Conservation (phyloP, 2,329 filamentous ascomycete genomes). For the Zelopaecilomyces penicillatus region DNA sequence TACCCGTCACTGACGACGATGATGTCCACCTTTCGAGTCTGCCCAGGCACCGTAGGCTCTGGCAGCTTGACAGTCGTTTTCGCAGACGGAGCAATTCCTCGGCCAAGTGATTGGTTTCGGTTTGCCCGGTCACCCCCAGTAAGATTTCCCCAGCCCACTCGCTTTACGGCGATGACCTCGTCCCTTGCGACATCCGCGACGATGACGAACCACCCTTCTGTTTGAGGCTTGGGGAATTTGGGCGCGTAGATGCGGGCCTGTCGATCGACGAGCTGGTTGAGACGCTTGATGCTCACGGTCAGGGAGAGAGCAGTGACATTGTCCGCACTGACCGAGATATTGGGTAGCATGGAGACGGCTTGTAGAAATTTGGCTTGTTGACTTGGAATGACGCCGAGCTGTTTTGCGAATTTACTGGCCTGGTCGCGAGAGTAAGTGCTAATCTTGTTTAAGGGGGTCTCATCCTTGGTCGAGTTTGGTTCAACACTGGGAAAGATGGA, state of each 20-base stretch:
- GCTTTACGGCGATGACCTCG: conserved; percentile 78
- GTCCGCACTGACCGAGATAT: conserved; percentile 54
- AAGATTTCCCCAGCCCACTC: conserved; percentile 59
- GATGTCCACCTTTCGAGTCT: conserved; percentile 60
- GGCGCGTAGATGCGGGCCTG: conserved; percentile 79
- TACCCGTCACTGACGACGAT: conserved; percentile 82
- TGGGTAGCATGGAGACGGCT: conserved; percentile 58
- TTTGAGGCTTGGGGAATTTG: conserved; percentile 87
- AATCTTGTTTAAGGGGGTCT: conserved; percentile 36
- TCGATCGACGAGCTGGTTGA: conserved; percentile 55
- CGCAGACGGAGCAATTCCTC: conserved; percentile 41
- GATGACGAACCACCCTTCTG: conserved; percentile 85
- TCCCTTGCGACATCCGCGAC: conserved; percentile 59
- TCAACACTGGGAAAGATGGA: conserved; percentile 71
- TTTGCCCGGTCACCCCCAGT: conserved; percentile 5
- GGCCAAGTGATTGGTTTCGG: conserved; percentile 23
- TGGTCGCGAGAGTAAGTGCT: conserved; percentile 26
- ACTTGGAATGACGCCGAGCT: conserved; percentile 40
- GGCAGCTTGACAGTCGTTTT: conserved; percentile 55
- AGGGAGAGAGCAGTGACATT: conserved; percentile 55
- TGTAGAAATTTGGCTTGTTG: conserved; percentile 44
- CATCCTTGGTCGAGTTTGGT: conserved; percentile 31
- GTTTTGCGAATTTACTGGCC: conserved; percentile 36
- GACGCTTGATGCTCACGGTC: conserved; percentile 54
- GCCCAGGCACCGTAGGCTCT: conserved; percentile 27